Conservation (phyloP, 2,329 filamentous ascomycete species). For the Alternaria postmessia region DNA sequence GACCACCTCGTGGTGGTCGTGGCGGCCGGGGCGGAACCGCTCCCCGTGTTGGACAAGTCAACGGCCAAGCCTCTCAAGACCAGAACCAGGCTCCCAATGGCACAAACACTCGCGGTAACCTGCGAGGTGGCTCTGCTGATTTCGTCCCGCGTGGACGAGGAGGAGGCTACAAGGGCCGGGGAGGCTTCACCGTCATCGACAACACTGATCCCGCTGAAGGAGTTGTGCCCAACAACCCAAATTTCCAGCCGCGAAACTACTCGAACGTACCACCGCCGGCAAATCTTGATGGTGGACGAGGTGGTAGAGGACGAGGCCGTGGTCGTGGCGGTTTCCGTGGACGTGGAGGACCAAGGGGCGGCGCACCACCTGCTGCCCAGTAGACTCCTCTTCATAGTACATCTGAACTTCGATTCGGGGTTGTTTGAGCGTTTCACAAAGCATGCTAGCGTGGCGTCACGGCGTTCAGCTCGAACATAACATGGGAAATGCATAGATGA, state of each 20-base stretch:
- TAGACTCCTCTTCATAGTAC: constrained; percentile 6
- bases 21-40: constrained; percentile 52
- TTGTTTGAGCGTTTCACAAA: neutral
- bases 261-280: constrained; percentile 49
- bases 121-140: constrained; percentile 31
- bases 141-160: constrained; percentile 53
- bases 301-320: constrained; percentile 43
- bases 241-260: constrained; percentile 62
- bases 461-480: constrained; percentile 2
- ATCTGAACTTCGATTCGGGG: neutral
- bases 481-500: neutral
- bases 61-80: constrained; percentile 34
- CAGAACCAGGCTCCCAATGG: constrained; percentile 36
- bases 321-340: constrained; percentile 44
- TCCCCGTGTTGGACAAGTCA: constrained; percentile 40
- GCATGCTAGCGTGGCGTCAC: neutral
- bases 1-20: constrained; percentile 49
- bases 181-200: constrained; percentile 58
- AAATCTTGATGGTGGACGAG: constrained; percentile 39
- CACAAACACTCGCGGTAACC: constrained; percentile 41
- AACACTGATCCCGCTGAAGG: constrained; percentile 61
- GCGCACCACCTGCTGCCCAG: constrained; percentile 30
- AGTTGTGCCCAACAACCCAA: constrained; percentile 63
- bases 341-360: constrained; percentile 40
- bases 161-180: constrained; percentile 46